Base-by-base conservation (phyloP, 225 moss, liverwort and hornwort genomes). In the Sphagnum tenellum region DNA sequence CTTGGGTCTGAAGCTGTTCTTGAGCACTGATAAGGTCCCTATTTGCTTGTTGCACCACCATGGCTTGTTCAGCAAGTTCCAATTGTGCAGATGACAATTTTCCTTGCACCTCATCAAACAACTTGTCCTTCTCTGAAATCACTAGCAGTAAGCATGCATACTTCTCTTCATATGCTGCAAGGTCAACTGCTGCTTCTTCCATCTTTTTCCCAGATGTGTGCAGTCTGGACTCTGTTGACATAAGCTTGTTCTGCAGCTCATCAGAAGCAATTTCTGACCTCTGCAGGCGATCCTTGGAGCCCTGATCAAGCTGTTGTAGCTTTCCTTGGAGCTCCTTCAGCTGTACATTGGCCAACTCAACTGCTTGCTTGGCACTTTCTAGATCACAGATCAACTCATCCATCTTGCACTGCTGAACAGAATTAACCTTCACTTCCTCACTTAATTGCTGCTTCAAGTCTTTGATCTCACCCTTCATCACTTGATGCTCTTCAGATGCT, bases 381-480 rank as follows among this genome's bases (percentile, higher is more conserved):
- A 89, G 67, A 73, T 94, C 89, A 67, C 76, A 80, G 60, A 78
- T 87, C 2, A 91, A 67, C 56, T 61, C 71, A 55, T 81, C 78
- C 80, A 83, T 89, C 56, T 87, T 85, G 48, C 54, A 49, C 67
- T 83, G 83, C 51, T 51, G 75, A 3, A 55, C 71, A 60, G 69
- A 60, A 10, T 74, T 77, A 7, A 70, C 77, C 46, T 44, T 67
- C 13, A 71, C 55, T 71, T 81, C 86, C 64, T 73, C 74, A 59
- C 75, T 65, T 51, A 91, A 49, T 44, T 82, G 81, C 54, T 70
- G 65, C 64, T 84, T 88, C 54, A 77, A 74, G 66, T 68, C 76
- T 65, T 78, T 67, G 45, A 94, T 80, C 12, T 87, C 89, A 76
- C 80, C 86, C 63, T 81, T 79, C 69, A 88, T 89, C 14, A 74